Percentiles rank a stretch among this genome's conserved stretches.
These are phyloP conservation scores for Aspergillus ochraceoroseus DNA, from an alignment of 2,329 filamentous ascomycete species.

Conservation along the genomic window DNA sequence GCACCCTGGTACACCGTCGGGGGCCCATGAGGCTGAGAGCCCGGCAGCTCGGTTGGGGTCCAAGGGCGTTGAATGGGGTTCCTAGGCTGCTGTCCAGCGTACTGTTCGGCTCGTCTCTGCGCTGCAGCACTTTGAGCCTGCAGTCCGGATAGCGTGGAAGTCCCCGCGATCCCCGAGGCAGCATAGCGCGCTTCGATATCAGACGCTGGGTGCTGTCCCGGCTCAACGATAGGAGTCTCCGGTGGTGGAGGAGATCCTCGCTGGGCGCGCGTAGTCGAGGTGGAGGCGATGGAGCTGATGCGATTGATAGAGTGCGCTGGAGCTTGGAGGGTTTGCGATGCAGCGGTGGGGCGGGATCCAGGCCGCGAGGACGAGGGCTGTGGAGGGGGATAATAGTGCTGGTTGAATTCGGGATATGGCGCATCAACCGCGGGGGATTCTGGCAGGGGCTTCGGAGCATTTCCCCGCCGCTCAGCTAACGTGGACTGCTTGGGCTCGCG, in stretches of 20 bases:
- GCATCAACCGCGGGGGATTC: constrained; percentile 73
- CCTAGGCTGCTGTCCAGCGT: constrained; percentile 51
- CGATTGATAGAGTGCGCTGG: constrained; percentile 55
- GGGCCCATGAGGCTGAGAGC: constrained; percentile 79
- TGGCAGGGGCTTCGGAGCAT: constrained; percentile 68
- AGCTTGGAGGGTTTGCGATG: constrained; percentile 44
- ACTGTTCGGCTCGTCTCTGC: constrained; percentile 74
- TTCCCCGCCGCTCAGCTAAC: constrained; percentile 77
- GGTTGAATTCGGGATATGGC: constrained; percentile 55
- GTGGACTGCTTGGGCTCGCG: constrained; percentile 54
- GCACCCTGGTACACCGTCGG: constrained; percentile 88
- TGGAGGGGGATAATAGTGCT: constrained; percentile 60
- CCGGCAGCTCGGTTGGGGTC: constrained; percentile 90
- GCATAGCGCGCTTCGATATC: constrained; percentile 90
- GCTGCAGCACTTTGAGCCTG: constrained; percentile 73
- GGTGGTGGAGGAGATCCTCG: constrained; percentile 91
- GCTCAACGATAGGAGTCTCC: constrained; percentile 78
- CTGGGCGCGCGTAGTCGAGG: constrained; percentile 84
- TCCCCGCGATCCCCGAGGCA: constrained; percentile 81
- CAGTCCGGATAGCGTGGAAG: constrained; percentile 72
- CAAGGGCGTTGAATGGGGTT: constrained; percentile 61
- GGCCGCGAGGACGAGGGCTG: constrained; percentile 27
- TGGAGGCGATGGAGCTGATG: constrained; percentile 78
- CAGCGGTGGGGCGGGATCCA: constrained; percentile 19
- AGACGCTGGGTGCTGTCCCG: constrained; percentile 63